Conservation (phyloP, 305 asterid species). For the Fraxinus sp. region DNA sequence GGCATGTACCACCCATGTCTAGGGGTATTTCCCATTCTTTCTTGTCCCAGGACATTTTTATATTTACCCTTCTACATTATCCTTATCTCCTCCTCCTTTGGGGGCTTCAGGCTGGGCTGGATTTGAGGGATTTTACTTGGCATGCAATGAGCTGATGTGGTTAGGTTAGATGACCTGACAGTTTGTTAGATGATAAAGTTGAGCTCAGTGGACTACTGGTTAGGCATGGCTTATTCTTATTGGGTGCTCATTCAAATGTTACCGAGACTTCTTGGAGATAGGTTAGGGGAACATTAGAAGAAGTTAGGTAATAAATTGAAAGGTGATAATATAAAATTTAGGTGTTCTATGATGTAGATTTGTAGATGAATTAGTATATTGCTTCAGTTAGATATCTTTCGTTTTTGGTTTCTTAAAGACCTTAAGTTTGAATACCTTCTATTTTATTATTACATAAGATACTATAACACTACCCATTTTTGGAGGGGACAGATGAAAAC, state of each 20-base stretch:
- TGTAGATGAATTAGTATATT: neutral
- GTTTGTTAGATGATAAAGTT: neutral
- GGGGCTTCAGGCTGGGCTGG: neutral
- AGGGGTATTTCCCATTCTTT: neutral
- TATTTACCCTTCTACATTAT: neutral
- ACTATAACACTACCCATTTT: neutral
- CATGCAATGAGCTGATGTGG: neutral
- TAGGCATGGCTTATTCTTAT: neutral
- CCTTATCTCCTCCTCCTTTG: neutral
- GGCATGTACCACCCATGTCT: neutral
- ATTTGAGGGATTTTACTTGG: neutral
- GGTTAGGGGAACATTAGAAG: neutral
- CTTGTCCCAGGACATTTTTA: neutral
- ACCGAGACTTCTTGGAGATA: neutral
- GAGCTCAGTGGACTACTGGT: neutral
- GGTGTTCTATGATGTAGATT: neutral
- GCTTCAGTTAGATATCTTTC: neutral
- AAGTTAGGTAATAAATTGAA: neutral
- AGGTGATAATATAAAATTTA: neutral
- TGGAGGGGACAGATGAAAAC: neutral
- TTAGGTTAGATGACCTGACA: neutral
- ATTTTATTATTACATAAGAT: neutral
- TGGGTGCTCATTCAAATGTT: neutral
- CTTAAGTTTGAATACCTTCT: neutral
- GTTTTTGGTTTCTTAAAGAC: neutral